Conservation (phyloP, 2,329 filamentous ascomycete genomes). For the Plenodomus biglobosus region DNA sequence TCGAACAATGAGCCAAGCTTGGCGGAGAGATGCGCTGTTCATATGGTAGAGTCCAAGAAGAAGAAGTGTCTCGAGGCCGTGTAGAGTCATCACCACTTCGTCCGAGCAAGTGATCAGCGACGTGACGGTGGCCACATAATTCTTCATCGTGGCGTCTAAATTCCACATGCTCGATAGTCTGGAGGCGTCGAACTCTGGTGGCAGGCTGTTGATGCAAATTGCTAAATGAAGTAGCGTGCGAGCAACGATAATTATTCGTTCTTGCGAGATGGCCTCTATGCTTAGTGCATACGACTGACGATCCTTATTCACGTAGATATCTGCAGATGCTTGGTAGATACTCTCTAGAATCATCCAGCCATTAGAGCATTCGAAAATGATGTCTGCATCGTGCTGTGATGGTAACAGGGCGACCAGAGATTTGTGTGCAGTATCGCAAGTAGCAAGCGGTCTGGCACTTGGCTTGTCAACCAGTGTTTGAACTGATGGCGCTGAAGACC, state of each 20-base stretch:
- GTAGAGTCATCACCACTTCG: constrained; percentile 39
- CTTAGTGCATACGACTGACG: constrained; percentile 37
- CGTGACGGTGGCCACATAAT: constrained; percentile 36
- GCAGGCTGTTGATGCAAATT: constrained; percentile 37
- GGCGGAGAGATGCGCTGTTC: constrained; percentile 34
- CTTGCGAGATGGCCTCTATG: constrained; percentile 33
- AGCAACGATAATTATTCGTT: constrained; percentile 35
- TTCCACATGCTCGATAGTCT: constrained; percentile 35
- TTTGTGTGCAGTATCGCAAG: constrained; percentile 23
- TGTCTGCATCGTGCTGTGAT: constrained; percentile 40
- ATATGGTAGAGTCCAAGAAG: constrained; percentile 36
- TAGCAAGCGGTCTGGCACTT: constrained; percentile 9
- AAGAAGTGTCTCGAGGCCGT: constrained; percentile 39
- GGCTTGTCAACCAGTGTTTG: constrained; percentile 23
- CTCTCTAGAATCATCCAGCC: constrained; percentile 39
- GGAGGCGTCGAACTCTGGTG: constrained; percentile 34
- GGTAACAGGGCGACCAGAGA: constrained; percentile 34
- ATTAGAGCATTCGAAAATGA: constrained; percentile 42
- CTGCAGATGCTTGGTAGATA: constrained; percentile 32
- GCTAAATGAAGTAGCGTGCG: constrained; percentile 41
- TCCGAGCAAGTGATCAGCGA: constrained; percentile 36
- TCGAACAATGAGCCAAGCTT: constrained; percentile 39
- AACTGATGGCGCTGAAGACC: constrained; percentile 35
- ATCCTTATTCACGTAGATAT: constrained; percentile 37
- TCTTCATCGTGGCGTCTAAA: constrained; percentile 37